Conservation (phyloP, 2,329 filamentous ascomycete genomes). For the Alternaria panax region DNA sequence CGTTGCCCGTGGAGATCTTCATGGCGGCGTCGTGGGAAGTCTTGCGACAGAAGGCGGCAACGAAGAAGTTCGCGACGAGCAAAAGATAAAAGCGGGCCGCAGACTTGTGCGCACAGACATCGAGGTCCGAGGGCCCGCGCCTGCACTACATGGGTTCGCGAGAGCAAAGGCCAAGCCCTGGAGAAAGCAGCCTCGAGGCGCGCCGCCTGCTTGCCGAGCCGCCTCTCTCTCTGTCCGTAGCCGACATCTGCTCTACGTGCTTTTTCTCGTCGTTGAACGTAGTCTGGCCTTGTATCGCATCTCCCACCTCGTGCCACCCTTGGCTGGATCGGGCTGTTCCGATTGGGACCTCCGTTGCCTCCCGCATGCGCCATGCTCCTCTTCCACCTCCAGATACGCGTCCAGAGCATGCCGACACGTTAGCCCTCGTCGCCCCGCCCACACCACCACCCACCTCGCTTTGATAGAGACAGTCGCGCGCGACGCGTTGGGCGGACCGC, state of each 20-base stretch:
- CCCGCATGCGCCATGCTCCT: constrained; percentile 37
- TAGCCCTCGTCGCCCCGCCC: constrained; percentile 21
- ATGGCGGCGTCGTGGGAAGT: constrained; percentile 55
- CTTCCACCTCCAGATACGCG: constrained; percentile 16
- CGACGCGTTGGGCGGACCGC: constrained; percentile 20
- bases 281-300: neutral
- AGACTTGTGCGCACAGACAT: neutral
- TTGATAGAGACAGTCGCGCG: constrained; percentile 24
- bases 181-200: neutral
- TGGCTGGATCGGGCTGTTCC: neutral
- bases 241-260: neutral
- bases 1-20: constrained; percentile 83
- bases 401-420: constrained; percentile 34
- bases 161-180: neutral
- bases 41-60: constrained; percentile 6
- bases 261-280: neutral
- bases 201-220: neutral
- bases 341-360: neutral
- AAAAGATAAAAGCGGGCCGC: constrained; percentile 10
- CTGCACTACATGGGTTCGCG: neutral
- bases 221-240: neutral
- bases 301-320: neutral
- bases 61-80: constrained; percentile 6
- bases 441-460: constrained; percentile 3
- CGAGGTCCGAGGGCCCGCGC: neutral